Percentiles rank a stretch among this genome's conserved stretches.
These are phyloP conservation scores for Suillus ampliporus DNA, from an alignment of 768 basidiomycete genomes.

Conservation along the genomic window DNA sequence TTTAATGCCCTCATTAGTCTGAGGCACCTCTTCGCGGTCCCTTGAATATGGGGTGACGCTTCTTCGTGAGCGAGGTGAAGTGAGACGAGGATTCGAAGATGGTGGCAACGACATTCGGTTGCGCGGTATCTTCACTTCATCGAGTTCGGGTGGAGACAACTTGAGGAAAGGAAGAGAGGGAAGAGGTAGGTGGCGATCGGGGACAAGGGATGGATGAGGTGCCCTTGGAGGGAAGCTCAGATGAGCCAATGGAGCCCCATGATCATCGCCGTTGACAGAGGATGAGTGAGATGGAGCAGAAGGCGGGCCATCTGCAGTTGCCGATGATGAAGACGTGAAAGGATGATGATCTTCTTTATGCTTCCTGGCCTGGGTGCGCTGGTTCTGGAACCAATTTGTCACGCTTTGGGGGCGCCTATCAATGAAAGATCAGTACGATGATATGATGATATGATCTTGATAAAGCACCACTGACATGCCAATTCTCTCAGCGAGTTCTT, in stretches of 20 bases:
- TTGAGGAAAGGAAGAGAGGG: slow-evolving; percentile 16
- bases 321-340: slow-evolving; percentile 27
- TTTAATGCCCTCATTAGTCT: slow-evolving; percentile 22
- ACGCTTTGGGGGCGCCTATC: slow-evolving; percentile 78
- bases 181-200: slow-evolving; percentile 23
- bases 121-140: slow-evolving; percentile 26
- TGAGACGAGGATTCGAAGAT: slow-evolving; percentile 29
- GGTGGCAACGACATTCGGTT: slow-evolving; percentile 40
- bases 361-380: slow-evolving; percentile 79
- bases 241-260: slow-evolving; percentile 17
- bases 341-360: slow-evolving; percentile 56
- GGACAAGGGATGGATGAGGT: slow-evolving; percentile 37
- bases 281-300: slow-evolving; percentile 8
- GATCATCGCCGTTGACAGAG: slow-evolving; percentile 10
- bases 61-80: slow-evolving; percentile 39
- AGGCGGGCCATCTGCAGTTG: slow-evolving; percentile 29
- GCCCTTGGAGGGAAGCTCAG: slow-evolving; percentile 31
- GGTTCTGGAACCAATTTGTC: slow-evolving; percentile 89
- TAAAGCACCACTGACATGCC: slow-evolving; percentile 66
- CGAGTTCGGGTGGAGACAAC: slow-evolving; percentile 19
- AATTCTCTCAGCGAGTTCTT: slow-evolving; percentile 67
- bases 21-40: slow-evolving; percentile 29
- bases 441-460: slow-evolving; percentile 15
- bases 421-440: slow-evolving; percentile 26
- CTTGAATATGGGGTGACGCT: slow-evolving; percentile 32